phyloP scores from a whole-genome alignment of 2,329 filamentous ascomycete species.

The Aspergillus piperis region DNA sequence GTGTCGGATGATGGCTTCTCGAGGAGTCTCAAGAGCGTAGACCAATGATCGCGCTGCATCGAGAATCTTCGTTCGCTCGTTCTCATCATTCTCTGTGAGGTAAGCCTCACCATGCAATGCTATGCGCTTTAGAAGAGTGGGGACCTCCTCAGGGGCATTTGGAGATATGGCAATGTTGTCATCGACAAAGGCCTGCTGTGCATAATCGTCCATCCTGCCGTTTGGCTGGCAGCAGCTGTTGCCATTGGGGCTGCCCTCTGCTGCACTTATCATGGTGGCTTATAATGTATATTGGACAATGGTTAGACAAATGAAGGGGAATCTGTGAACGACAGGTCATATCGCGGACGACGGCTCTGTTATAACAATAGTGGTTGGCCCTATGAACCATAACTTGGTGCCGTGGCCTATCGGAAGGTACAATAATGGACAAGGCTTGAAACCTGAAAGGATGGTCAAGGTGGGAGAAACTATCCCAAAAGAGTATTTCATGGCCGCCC shows the following conservation, averaged over 20 bases:
- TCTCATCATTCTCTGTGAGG: constrained; percentile 7
- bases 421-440: too few species aligned
- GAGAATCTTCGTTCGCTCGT: constrained; percentile 18
- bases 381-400: background rate
- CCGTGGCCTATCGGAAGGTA: too few species aligned
- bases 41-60: constrained; percentile 22
- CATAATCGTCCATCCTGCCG: background rate
- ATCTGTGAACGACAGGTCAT: background rate
- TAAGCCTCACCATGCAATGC: constrained; percentile 12
- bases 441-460: too few species aligned
- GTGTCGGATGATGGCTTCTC: constrained; percentile 53
- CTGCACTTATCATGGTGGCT: background rate
- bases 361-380: background rate
- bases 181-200: constrained; percentile 12
- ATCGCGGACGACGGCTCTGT: background rate
- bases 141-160: constrained; percentile 14
- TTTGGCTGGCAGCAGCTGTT: background rate
- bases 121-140: constrained; percentile 16
- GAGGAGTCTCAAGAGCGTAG: constrained; percentile 46
- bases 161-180: constrained; percentile 16
- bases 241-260: background rate
- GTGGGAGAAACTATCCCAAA: too few species aligned
- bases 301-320: background rate
- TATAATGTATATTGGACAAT: too few species aligned
- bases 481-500: too few species aligned